Base-by-base conservation (phyloP, 768 basidiomycete genomes). In the Pleurotus cornucopiae region DNA sequence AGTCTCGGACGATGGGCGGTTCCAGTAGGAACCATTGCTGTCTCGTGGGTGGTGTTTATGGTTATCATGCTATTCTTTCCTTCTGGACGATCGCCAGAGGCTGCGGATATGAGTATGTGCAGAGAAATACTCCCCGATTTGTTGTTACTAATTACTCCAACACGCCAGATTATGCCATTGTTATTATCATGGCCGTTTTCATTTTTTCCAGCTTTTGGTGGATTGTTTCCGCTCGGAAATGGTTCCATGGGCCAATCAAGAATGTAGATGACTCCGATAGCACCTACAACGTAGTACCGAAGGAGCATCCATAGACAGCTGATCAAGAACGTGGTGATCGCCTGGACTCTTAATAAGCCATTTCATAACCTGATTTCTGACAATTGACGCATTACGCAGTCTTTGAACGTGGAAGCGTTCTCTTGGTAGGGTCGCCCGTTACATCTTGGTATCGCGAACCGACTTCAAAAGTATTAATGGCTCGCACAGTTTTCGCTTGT, bases 181-280 rank as follows among this genome's bases (percentile, higher is more conserved):
- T 88, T 11, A 80, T 88, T 55, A 78, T 88, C 63, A 74, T 77
- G 72, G 72, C 71, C 1, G 85, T 89, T 4, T 86, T 88, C 65
- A 63, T 85, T 13, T 86, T 88, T 61, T 83, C 88, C 0, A 69
- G 80, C 1, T 54, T 75, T 3, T 86, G 82, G 5, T 89, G 88
- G 88, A 66, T 84, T 5, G 30, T 84, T 3, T 87, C 86, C 20
- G 88, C 88, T 1, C 80, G 69, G 37, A 81, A 84, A 57, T 89
- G 87, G 87, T 89, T 89, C 71, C 75, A 69, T 20, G 87, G 87
- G 0, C 87, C 87, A 14, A 72, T 88, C 48, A 68, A 71, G 60
- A 88, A 77, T 52, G 65, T 81, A 11, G 71, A 76, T 44, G 69
- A 70, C 5, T 49, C 49, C 7, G 54, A 55, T 26, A 55, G 26